Conservation (phyloP, 345 rosid species). For the Adansonia digitata region DNA sequence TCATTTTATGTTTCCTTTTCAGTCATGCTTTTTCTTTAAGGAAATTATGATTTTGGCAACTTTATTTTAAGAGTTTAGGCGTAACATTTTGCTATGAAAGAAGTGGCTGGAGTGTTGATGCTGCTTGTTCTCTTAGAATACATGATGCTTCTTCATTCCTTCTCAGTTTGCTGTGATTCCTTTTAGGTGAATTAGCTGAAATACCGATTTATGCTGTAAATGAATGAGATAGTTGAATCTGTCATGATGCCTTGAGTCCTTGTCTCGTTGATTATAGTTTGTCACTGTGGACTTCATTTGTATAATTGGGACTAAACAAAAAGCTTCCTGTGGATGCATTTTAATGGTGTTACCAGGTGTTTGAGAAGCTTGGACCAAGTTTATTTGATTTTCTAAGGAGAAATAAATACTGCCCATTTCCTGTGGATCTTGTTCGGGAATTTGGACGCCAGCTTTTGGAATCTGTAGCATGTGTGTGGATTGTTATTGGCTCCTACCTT, state of each 20-base stretch:
- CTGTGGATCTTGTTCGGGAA: constrained; percentile 88
- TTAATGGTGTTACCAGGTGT: constrained; percentile 79
- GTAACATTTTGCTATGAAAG: not conserved
- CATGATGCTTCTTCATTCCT: not conserved
- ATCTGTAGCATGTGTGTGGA: constrained; percentile 90
- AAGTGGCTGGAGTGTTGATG: not conserved
- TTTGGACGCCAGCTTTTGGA: constrained; percentile 91
- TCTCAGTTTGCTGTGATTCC: not conserved
- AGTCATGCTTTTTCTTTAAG: not conserved
- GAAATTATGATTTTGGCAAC: not conserved
- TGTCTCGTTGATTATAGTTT: constrained; percentile 8
- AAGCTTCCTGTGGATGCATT: constrained; percentile 56
- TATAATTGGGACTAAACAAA: constrained; percentile 40
- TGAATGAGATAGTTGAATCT: constrained; percentile 4
- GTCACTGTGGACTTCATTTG: constrained; percentile 25
- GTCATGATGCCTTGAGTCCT: constrained; percentile 7
- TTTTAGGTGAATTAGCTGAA: not conserved
- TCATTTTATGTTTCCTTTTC: not conserved
- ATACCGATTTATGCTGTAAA: not conserved
- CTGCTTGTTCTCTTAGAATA: not conserved
- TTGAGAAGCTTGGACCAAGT: constrained; percentile 97
- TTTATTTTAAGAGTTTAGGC: not conserved
- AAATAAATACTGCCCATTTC: constrained; percentile 86
- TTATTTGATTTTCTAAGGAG: constrained; percentile 88
- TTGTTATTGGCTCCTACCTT: constrained; percentile 31